Percentiles rank a stretch among this genome's conserved stretches.
Evolutionary conservation across 2,329 filamentous ascomycete genomes (phyloP).

Genomic region (Coniochaeta hoffmannii): DNA sequence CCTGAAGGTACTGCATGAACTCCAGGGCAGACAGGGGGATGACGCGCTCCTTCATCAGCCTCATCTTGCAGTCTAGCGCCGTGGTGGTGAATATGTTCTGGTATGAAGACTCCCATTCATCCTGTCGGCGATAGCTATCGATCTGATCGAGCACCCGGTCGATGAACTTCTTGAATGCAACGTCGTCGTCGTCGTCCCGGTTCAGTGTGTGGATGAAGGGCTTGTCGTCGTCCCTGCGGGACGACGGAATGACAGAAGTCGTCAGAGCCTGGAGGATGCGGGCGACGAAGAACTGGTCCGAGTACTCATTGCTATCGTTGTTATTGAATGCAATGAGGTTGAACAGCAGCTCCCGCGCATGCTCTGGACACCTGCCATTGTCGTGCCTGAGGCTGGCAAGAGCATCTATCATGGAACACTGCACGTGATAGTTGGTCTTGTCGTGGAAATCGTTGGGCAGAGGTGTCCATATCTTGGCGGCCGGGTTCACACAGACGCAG

Average conservation of each 20-base stretch:
- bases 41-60: conserved; percentile 56
- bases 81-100: conserved; percentile 61
- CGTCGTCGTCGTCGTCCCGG: conserved; percentile 35
- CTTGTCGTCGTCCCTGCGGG: conserved; percentile 25
- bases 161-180: conserved; percentile 38
- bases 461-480: conserved; percentile 63
- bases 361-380: conserved; percentile 68
- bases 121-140: conserved; percentile 58
- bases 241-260: conserved; percentile 46
- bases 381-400: conserved; percentile 69
- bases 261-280: conserved; percentile 62
- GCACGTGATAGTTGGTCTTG: conserved; percentile 75
- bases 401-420: conserved; percentile 73
- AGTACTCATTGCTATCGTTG: conserved; percentile 82
- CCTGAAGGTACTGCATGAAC: conserved; percentile 58
- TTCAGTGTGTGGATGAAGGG: conserved; percentile 22
- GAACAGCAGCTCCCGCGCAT: conserved; percentile 76
- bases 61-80: conserved; percentile 52
- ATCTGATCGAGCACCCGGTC: conserved; percentile 53
- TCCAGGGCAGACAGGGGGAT: conserved; percentile 46
- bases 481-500: conserved; percentile 38
- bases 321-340: conserved; percentile 92
- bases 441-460: conserved; percentile 88
- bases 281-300: conserved; percentile 84
- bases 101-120: conserved; percentile 62